Evolutionary conservation across 306 rosid genomes (phyloP).

Genomic region (Sicyos edulis): DNA sequence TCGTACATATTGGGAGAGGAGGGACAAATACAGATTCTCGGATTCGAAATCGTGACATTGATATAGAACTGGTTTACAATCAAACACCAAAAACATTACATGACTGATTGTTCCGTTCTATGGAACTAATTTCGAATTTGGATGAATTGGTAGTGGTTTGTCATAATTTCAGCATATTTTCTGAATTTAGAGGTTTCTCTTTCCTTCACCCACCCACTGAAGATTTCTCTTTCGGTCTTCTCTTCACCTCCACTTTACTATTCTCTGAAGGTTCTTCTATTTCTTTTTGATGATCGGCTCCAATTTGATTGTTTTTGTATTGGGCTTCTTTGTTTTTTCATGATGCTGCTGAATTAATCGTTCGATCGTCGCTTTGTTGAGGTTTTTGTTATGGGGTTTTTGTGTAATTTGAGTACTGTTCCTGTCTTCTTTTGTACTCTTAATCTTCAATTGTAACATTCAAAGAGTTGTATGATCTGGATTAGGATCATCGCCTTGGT

Average conservation of each 20-base stretch:
- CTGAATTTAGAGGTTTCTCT: slow-evolving; percentile 36
- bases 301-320: not conserved
- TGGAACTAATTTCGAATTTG: too few relatives aligned
- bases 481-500: slow-evolving; percentile 2
- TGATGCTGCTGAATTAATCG: not conserved
- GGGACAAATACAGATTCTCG: too few relatives aligned
- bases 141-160: too few relatives aligned
- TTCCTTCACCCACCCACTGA: slow-evolving; percentile 24
- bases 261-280: slow-evolving; percentile 36
- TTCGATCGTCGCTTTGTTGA: not conserved
- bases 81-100: too few relatives aligned
- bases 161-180: slow-evolving; percentile 16
- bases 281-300: not conserved
- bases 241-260: slow-evolving; percentile 24
- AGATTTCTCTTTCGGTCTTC: slow-evolving; percentile 27
- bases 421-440: not conserved
- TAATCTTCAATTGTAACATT: not conserved
- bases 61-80: too few relatives aligned
- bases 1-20: too few relatives aligned
- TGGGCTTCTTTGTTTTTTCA: not conserved
- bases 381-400: not conserved
- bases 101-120: too few relatives aligned
- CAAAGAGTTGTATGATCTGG: not conserved
- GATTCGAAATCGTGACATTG: too few relatives aligned
- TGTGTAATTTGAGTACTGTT: not conserved